Conservation (phyloP, 2,329 filamentous ascomycete species). For the Colletotrichum chlorophyti region DNA sequence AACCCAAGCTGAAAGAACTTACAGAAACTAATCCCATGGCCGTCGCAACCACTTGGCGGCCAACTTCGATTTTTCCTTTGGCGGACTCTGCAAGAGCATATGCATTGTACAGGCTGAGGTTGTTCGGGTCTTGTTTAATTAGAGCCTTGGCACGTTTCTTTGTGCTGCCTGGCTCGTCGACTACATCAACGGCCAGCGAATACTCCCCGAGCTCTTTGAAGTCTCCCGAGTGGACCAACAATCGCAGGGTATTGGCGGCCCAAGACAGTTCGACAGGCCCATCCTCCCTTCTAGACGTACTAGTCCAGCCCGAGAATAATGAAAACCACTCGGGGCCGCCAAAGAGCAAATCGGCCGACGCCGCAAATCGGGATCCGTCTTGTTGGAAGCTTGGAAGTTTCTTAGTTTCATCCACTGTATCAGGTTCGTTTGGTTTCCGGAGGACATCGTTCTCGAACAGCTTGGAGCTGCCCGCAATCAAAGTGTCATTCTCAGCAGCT, state of each 20-base stretch:
- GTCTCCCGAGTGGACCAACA: constrained; percentile 55
- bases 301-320: constrained; percentile 40
- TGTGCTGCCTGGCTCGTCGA: constrained; percentile 58
- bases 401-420: constrained; percentile 16
- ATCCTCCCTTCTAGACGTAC: constrained; percentile 29
- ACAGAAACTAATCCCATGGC: constrained; percentile 55
- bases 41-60: constrained; percentile 70
- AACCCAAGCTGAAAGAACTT: constrained; percentile 30
- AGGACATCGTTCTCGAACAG: constrained; percentile 14
- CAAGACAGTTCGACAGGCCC: constrained; percentile 50
- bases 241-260: constrained; percentile 61
- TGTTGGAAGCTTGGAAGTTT: constrained; percentile 35
- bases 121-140: constrained; percentile 71
- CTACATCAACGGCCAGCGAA: constrained; percentile 70
- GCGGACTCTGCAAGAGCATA: constrained; percentile 77
- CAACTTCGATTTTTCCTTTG: constrained; percentile 62
- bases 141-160: constrained; percentile 77
- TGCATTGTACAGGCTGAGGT: constrained; percentile 75
- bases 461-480: background rate
- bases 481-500: constrained; percentile 36
- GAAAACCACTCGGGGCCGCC: constrained; percentile 52
- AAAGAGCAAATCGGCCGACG: constrained; percentile 62
- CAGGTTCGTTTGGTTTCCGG: constrained; percentile 13
- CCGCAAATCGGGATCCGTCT: constrained; percentile 35
- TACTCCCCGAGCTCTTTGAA: constrained; percentile 70